A percentile compares a stretch with the other conserved stretches of the same genome.
Conservation (phyloP, 2,329 filamentous ascomycete genomes). For the Colletotrichum liaoningense region DNA sequence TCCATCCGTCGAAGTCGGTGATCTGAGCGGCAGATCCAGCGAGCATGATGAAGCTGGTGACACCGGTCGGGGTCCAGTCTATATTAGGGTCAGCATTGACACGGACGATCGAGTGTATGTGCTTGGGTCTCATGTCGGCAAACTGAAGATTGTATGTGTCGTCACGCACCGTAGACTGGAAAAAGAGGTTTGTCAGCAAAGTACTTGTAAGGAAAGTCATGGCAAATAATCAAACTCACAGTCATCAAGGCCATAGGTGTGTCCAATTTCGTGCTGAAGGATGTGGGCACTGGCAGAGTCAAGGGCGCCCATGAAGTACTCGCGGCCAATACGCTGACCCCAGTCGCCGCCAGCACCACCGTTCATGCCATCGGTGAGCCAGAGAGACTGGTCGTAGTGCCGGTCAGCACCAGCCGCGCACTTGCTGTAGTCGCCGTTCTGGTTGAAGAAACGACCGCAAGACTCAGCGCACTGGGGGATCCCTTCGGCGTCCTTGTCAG, state of each 20-base stretch:
- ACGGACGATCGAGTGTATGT: neutral
- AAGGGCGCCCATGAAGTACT: constrained; percentile 55
- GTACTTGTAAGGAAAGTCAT: neutral
- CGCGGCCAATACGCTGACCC: constrained; percentile 56
- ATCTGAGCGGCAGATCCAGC: constrained; percentile 54
- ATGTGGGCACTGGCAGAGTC: constrained; percentile 54
- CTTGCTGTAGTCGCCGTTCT: constrained; percentile 52
- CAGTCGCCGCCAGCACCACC: constrained; percentile 60
- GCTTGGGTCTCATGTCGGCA: neutral
- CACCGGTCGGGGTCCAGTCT: constrained; percentile 56
- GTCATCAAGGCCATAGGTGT: constrained; percentile 56
- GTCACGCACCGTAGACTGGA: constrained; percentile 21
- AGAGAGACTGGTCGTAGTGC: constrained; percentile 59
- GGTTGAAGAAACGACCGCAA: constrained; percentile 59
- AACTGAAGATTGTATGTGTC: no score
- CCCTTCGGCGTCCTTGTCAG: constrained; percentile 50
- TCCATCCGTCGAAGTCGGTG: constrained; percentile 62
- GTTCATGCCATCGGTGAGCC: constrained; percentile 57
- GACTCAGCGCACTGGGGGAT: constrained; percentile 53
- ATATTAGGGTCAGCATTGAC: neutral
- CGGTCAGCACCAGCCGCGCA: constrained; percentile 51
- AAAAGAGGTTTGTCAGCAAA: neutral
- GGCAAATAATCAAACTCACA: constrained; percentile 33
- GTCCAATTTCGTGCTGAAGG: constrained; percentile 58
- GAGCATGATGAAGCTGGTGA: constrained; percentile 57